Evolutionary conservation across 805 yeast species (phyloP).

Genomic region (Babjeviella inositovora): DNA sequence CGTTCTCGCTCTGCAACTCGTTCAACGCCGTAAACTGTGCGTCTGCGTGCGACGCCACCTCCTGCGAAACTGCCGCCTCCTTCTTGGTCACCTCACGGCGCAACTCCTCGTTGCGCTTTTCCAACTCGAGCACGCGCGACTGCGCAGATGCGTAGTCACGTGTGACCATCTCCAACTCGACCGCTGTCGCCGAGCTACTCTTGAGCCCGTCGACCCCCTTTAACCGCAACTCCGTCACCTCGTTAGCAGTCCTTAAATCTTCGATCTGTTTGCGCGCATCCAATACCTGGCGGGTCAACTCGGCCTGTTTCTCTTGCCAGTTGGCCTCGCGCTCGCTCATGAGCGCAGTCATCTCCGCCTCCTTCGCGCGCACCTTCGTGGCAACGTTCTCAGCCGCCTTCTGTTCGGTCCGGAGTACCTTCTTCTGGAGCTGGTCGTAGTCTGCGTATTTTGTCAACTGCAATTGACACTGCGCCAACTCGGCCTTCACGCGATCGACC

Average conservation of each 20-base stretch:
- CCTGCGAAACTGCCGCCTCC: conserved; percentile 26
- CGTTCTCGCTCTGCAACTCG: conserved; percentile 57
- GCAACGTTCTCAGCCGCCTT: conserved; percentile 37
- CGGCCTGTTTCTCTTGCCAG: conserved; percentile 46
- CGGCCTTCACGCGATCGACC: conserved; percentile 29
- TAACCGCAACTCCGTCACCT: conserved; percentile 46
- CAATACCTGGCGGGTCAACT: conserved; percentile 29
- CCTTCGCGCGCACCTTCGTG: conserved; percentile 48
- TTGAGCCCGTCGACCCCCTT: conserved; percentile 7
- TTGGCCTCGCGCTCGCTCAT: conserved; percentile 61
- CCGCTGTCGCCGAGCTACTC: conserved; percentile 16
- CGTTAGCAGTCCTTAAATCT: conserved; percentile 48
- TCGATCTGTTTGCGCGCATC: conserved; percentile 38
- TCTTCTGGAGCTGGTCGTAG: conserved; percentile 57
- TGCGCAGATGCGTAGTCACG: conserved; percentile 65
- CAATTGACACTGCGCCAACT: conserved; percentile 20
- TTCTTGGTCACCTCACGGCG: conserved; percentile 46
- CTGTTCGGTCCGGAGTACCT: conserved; percentile 44
- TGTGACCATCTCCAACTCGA: conserved; percentile 50
- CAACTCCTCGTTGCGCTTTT: conserved; percentile 62
- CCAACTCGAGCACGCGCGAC: conserved; percentile 51
- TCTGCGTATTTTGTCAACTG: conserved; percentile 48
- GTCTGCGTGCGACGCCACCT: conserved; percentile 19
- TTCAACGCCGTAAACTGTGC: conserved; percentile 28
- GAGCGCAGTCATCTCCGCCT: conserved; percentile 50